These are phyloP conservation scores for Decorospora gaudefroyi DNA, from an alignment of 2,329 filamentous ascomycete genomes.

Conservation along the genomic window DNA sequence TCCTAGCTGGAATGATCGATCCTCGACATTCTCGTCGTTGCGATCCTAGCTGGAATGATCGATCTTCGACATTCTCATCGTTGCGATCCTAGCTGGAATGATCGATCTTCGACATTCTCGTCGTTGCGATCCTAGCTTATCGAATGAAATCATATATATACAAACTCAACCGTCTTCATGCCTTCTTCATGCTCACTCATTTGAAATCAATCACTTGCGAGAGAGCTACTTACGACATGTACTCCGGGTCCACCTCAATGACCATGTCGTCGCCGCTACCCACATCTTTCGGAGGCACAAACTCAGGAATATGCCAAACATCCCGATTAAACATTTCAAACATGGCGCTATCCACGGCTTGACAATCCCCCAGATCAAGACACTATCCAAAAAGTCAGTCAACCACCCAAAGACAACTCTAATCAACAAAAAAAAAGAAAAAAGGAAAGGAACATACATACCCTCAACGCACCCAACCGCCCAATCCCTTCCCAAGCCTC, in stretches of 20 bases:
- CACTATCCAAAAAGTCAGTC: constrained; percentile 22
- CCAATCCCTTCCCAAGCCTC: constrained; percentile 24
- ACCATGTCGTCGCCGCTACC: constrained; percentile 11
- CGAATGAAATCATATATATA: constrained; percentile 1
- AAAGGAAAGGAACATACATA: constrained; percentile 15
- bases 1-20: too few species aligned
- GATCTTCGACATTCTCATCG: too few species aligned
- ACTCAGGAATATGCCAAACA: constrained; percentile 33
- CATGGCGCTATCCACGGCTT: constrained; percentile 24
- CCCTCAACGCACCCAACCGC: constrained; percentile 25
- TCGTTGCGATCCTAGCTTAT: constrained; percentile 8
- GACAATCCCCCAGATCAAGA: constrained; percentile 36
- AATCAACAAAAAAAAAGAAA: background rate
- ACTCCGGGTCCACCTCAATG: constrained; percentile 44
- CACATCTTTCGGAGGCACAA: constrained; percentile 25
- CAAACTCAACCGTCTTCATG: background rate
- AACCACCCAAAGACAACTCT: background rate
- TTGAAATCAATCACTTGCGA: too few species aligned
- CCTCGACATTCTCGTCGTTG: too few species aligned
- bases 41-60: too few species aligned
- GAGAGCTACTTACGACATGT: constrained; percentile 11
- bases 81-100: background rate
- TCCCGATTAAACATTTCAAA: constrained; percentile 30
- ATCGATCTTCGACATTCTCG: constrained; percentile 1
- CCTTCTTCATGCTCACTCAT: too few species aligned